A percentile compares a stretch with the other conserved stretches of the same genome.
phyloP scores from a whole-genome alignment of 2,329 filamentous ascomycete genomes.

The Calonectria multiphialidica region DNA sequence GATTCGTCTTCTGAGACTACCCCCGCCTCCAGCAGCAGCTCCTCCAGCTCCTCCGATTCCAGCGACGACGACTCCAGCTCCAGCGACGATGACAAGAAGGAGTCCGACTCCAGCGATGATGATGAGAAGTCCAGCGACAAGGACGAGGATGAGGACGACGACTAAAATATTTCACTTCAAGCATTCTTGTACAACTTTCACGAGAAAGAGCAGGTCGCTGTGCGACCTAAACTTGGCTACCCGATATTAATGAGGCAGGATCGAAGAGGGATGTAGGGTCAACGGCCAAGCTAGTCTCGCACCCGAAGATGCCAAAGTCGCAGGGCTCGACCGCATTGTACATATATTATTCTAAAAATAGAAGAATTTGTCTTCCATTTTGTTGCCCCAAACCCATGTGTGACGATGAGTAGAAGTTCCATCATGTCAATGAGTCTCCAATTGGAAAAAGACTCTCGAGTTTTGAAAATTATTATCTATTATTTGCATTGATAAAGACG shows the following conservation, averaged over 20 bases:
- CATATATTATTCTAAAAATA: neutral
- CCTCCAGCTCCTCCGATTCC: neutral
- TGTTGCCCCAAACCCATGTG: neutral
- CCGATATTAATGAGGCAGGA: slow-evolving; percentile 5
- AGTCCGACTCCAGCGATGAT: neutral
- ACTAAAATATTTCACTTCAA: neutral
- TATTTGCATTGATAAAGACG: neutral
- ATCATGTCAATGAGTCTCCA: neutral
- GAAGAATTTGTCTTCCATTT: neutral
- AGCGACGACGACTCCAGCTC: neutral
- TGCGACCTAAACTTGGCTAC: slow-evolving; percentile 4
- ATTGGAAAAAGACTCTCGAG: neutral
- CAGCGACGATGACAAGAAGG: neutral
- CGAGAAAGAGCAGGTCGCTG: slow-evolving; percentile 1
- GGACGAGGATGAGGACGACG: slow-evolving; percentile 3
- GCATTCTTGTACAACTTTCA: neutral
- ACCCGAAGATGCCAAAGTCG: slow-evolving; percentile 1
- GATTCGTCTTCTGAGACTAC: neutral
- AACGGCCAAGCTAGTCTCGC: neutral
- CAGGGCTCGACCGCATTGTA: slow-evolving; percentile 1
- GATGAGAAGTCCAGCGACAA: slow-evolving; percentile 8
- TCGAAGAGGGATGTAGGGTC: slow-evolving; percentile 7
- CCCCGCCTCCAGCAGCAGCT: neutral
- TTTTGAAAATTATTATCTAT: neutral
- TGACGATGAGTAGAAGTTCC: neutral